Percentiles rank a stretch among this genome's conserved stretches.
These are phyloP conservation scores for Taphrina betulina DNA, from an alignment of 1,139 yeast species.

Conservation along the genomic window DNA sequence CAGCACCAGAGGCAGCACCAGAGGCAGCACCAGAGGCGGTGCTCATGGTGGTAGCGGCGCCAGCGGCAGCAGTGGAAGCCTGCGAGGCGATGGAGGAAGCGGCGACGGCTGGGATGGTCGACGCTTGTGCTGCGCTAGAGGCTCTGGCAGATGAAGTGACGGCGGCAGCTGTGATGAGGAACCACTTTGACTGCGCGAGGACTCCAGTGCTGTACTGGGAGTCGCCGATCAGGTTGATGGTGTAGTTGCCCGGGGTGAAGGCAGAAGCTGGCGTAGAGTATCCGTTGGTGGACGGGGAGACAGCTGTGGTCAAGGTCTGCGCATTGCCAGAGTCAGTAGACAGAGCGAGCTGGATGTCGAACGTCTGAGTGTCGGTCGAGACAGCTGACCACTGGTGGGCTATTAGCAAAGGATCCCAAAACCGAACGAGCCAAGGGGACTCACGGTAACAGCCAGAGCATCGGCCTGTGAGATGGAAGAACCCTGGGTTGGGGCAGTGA, in stretches of 20 bases:
- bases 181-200: slow-evolving; percentile 29
- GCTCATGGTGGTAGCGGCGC: background rate
- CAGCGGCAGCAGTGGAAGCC: slow-evolving; percentile 4
- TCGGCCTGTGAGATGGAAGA: slow-evolving; percentile 28
- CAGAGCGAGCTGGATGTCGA: slow-evolving; percentile 31
- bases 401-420: background rate
- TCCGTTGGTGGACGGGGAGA: slow-evolving; percentile 28
- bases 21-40: slow-evolving; percentile 7
- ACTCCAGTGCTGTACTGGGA: slow-evolving; percentile 24
- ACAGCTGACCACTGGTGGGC: slow-evolving; percentile 25
- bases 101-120: background rate
- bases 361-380: slow-evolving; percentile 17
- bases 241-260: slow-evolving; percentile 30
- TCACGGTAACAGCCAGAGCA: slow-evolving; percentile 14
- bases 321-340: slow-evolving; percentile 32
- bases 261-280: slow-evolving; percentile 27
- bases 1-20: slow-evolving; percentile 21
- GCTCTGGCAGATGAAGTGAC: slow-evolving; percentile 12
- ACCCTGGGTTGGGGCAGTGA: slow-evolving; percentile 28
- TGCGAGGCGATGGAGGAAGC: slow-evolving; percentile 4
- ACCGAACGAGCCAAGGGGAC: background rate
- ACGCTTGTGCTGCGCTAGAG: background rate
- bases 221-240: slow-evolving; percentile 32
- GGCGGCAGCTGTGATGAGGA: slow-evolving; percentile 30
- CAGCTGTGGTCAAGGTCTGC: slow-evolving; percentile 24